A percentile compares a stretch with the other conserved stretches of the same genome.
Conservation (phyloP, 2,329 filamentous ascomycete species). For the Colletotrichum eleusines region DNA sequence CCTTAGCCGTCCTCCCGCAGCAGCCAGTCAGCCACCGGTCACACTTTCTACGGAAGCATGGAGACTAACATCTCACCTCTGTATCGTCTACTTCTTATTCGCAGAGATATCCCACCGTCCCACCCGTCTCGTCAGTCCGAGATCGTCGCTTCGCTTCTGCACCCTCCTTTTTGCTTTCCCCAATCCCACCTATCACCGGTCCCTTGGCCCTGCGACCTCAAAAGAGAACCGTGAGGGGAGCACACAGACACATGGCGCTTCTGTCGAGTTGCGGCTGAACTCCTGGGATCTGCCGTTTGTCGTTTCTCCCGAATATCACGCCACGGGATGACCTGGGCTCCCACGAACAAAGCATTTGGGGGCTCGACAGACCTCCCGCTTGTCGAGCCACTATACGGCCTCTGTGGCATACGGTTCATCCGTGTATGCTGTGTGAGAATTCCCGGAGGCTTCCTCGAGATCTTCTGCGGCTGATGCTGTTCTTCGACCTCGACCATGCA, state of each 20-base stretch:
- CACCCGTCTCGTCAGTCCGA: neutral
- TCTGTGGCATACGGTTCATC: neutral
- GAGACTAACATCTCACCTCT: neutral
- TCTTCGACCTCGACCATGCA: conserved; percentile 1
- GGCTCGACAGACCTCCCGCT: too few relatives aligned
- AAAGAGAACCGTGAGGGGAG: neutral
- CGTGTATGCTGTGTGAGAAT: neutral
- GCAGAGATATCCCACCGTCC: neutral
- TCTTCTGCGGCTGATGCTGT: neutral
- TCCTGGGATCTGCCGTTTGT: neutral
- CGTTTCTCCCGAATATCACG: neutral
- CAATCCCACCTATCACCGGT: neutral
- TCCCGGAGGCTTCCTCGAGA: neutral
- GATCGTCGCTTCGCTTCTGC: neutral
- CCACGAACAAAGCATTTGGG: neutral
- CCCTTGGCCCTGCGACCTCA: neutral
- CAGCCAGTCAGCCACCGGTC: neutral
- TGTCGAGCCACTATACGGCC: neutral
- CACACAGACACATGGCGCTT: neutral
- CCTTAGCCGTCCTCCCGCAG: neutral
- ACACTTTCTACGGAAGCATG: neutral
- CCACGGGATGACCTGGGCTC: neutral
- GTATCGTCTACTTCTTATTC: neutral
- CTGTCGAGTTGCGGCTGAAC: neutral
- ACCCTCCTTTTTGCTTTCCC: neutral